Conservation (phyloP, 148 eudicot genomes). For the Rhododendron kiyosumense region DNA sequence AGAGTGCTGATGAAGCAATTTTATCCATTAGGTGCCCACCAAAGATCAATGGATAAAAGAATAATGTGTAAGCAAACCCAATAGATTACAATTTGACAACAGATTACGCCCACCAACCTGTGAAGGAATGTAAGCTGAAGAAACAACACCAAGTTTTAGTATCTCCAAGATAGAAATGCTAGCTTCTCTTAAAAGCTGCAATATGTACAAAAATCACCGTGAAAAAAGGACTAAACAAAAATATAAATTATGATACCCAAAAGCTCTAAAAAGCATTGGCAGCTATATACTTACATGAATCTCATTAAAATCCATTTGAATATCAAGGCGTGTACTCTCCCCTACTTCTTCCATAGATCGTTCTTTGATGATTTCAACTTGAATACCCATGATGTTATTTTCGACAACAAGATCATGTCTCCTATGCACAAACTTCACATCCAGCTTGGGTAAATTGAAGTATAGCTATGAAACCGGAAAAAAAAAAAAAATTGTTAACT, state of each 20-base stretch:
- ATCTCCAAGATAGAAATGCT: slow-evolving; percentile 75
- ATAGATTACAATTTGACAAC: not conserved
- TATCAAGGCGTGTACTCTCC: slow-evolving; percentile 79
- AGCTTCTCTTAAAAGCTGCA: slow-evolving; percentile 77
- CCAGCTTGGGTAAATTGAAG: slow-evolving; percentile 68
- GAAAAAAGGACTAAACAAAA: not conserved
- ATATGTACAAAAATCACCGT: slow-evolving; percentile 12
- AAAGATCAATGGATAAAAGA: slow-evolving; percentile 2
- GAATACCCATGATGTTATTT: slow-evolving; percentile 82
- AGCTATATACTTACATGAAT: slow-evolving; percentile 60
- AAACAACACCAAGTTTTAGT: slow-evolving; percentile 69
- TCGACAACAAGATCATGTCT: slow-evolving; percentile 57
- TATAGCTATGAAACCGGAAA: slow-evolving; percentile 34
- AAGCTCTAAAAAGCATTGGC: not conserved
- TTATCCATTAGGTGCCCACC: not conserved
- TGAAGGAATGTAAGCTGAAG: slow-evolving; percentile 70
- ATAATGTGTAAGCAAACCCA: not conserved
- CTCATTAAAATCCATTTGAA: slow-evolving; percentile 86
- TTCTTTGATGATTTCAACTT: slow-evolving; percentile 69
- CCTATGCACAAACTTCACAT: slow-evolving; percentile 62
- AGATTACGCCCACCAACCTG: slow-evolving; percentile 48
- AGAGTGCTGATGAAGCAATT: not conserved
- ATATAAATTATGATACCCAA: not conserved
- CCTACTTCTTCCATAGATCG: slow-evolving; percentile 69
- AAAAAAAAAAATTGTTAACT: not conserved